Evolutionary conservation across 208 protist genomes (phyloP).

Genomic region (Leptomonas seymouri): DNA sequence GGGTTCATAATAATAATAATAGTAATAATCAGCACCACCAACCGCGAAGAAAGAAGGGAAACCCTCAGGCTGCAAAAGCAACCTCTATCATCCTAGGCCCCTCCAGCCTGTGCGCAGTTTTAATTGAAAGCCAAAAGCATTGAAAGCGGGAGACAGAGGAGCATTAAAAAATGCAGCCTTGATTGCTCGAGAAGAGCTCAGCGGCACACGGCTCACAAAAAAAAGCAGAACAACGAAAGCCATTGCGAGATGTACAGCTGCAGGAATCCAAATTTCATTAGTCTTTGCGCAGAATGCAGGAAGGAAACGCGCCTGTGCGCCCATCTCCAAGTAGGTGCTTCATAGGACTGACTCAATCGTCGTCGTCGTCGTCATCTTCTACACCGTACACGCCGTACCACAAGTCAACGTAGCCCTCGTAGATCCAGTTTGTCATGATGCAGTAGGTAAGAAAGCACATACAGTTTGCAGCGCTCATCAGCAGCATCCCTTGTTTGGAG

Average conservation of each 20-base stretch:
- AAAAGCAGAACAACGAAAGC: background rate
- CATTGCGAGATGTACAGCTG: background rate
- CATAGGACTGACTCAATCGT: conserved; percentile 3
- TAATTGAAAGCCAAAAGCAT: too few species aligned
- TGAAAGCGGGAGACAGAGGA: background rate
- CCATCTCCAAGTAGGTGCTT: too few species aligned
- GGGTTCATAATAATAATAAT: too few species aligned
- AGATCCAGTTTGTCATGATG: conserved; percentile 85
- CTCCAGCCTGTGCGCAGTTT: too few species aligned
- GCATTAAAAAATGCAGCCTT: too few species aligned
- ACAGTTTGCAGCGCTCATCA: conserved; percentile 36
- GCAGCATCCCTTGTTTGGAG: conserved; percentile 16
- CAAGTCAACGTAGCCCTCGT: conserved; percentile 77
- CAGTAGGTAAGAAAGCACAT: conserved; percentile 68
- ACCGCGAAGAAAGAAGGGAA: too few species aligned
- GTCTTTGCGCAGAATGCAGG: background rate
- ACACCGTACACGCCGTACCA: conserved; percentile 79
- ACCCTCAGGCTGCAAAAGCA: background rate
- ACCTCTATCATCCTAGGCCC: too few species aligned
- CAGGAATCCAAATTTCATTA: background rate
- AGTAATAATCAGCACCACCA: too few species aligned
- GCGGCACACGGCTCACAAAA: too few species aligned
- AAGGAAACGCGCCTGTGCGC: too few species aligned
- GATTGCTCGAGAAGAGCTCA: too few species aligned
- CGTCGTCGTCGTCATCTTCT: conserved; percentile 63